phyloP scores from a whole-genome alignment of 2,329 filamentous ascomycete species.

The Trichophaea hybrida region DNA sequence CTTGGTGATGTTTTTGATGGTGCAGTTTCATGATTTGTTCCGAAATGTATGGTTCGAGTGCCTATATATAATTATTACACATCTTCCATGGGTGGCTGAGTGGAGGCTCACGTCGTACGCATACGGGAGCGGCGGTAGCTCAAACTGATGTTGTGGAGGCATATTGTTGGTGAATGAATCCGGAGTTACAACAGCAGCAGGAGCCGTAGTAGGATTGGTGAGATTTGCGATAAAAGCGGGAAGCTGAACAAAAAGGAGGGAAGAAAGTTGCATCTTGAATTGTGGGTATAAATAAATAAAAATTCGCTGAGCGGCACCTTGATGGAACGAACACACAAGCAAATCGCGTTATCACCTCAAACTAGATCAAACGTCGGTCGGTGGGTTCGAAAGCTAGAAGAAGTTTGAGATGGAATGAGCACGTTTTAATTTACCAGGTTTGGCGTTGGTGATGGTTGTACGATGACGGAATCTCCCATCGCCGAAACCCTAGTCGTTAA shows the following conservation, averaged over 20 bases:
- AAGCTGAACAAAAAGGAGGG: background rate
- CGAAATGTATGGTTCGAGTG: conserved; percentile 64
- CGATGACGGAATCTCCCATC: too few species aligned
- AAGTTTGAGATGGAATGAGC: too few species aligned
- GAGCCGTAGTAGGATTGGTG: background rate
- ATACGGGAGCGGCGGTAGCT: background rate
- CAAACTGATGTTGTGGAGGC: background rate
- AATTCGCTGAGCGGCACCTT: too few species aligned
- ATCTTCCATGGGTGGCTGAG: background rate
- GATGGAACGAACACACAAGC: too few species aligned
- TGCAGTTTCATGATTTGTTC: conserved; percentile 86
- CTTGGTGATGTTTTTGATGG: conserved; percentile 80
- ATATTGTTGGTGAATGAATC: background rate
- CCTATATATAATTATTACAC: conserved; percentile 30
- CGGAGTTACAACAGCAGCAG: background rate
- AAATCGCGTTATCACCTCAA: too few species aligned
- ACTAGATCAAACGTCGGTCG: too few species aligned
- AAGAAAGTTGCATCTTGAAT: background rate
- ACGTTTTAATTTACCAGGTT: too few species aligned
- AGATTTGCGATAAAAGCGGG: background rate
- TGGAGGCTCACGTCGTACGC: background rate
- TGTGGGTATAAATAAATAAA: background rate
- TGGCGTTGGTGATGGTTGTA: too few species aligned
- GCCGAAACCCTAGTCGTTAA: too few species aligned
- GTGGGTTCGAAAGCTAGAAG: too few species aligned